Conservation (phyloP, 768 basidiomycete genomes). For the Termitomyces eurrhizus region DNA sequence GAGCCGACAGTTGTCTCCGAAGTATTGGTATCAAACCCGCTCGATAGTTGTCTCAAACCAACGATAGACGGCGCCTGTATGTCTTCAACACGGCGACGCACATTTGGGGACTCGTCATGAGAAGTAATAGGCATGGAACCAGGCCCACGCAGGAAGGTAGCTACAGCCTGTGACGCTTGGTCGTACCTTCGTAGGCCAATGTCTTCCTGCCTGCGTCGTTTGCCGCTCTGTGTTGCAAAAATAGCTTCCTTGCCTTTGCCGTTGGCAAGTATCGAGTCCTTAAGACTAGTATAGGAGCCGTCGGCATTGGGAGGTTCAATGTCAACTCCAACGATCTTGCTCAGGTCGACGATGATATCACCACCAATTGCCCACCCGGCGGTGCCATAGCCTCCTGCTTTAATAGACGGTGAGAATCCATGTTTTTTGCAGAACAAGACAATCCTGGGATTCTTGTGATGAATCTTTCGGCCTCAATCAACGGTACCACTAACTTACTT, state of each 20-base stretch:
- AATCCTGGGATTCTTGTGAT: constrained; percentile 35
- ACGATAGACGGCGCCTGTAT: not conserved
- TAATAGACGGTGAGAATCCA: constrained; percentile 70
- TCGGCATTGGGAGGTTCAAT: constrained; percentile 57
- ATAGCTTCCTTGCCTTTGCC: constrained; percentile 51
- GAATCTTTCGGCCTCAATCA: not conserved
- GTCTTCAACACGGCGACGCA: constrained; percentile 32
- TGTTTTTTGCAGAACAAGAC: constrained; percentile 73
- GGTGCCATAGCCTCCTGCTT: constrained; percentile 89
- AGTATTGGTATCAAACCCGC: constrained; percentile 12
- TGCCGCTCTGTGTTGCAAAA: constrained; percentile 26
- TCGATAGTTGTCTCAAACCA: constrained; percentile 11
- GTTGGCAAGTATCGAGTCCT: constrained; percentile 46
- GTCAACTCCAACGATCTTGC: constrained; percentile 60
- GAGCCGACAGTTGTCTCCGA: constrained; percentile 17
- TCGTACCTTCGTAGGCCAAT: constrained; percentile 47
- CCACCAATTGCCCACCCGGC: constrained; percentile 88
- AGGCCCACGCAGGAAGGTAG: constrained; percentile 41
- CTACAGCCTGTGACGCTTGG: constrained; percentile 51
- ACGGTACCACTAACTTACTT: constrained; percentile 42
- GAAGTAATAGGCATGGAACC: constrained; percentile 22
- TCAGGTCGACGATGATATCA: constrained; percentile 81
- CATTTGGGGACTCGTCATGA: constrained; percentile 28
- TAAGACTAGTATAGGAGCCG: constrained; percentile 58
- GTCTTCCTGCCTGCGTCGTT: constrained; percentile 59